These are phyloP conservation scores for Aspergillus egyptiacus DNA, from an alignment of 495 filamentous ascomycete genomes.

Conservation along the genomic window DNA sequence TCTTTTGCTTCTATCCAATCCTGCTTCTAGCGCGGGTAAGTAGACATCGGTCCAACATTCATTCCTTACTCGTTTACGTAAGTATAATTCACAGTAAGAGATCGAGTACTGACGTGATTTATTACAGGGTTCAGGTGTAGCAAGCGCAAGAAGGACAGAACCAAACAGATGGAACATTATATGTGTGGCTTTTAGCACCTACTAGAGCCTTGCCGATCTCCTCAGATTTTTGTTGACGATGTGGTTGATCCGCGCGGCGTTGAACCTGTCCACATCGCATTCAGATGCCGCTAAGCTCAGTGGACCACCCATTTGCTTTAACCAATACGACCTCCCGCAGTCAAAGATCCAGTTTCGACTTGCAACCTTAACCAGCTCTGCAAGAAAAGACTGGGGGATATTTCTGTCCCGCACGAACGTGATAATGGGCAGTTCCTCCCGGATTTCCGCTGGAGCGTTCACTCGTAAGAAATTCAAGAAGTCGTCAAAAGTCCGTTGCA, in stretches of 20 bases:
- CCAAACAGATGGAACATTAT: background rate
- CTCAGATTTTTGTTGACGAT: constrained; percentile 16
- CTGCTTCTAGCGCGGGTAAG: background rate
- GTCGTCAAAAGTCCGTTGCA: constrained; percentile 27
- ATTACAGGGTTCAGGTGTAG: background rate
- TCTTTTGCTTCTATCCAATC: background rate
- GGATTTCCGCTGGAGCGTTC: constrained; percentile 21
- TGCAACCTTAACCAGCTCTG: constrained; percentile 31
- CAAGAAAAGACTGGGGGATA: constrained; percentile 28
- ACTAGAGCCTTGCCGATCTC: constrained; percentile 13
- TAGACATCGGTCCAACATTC: background rate
- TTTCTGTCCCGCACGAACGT: constrained; percentile 26
- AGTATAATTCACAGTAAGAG: background rate
- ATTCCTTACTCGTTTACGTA: background rate
- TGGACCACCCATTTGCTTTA: constrained; percentile 29
- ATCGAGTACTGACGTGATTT: background rate
- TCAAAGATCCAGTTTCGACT: constrained; percentile 36
- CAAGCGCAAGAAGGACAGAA: background rate
- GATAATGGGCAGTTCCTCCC: constrained; percentile 21
- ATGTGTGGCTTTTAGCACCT: background rate
- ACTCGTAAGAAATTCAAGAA: constrained; percentile 18
- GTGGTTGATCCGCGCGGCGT: constrained; percentile 18
- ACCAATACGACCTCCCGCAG: constrained; percentile 34
- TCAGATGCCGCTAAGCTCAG: constrained; percentile 27
- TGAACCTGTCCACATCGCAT: constrained; percentile 25